Evolutionary conservation across 805 yeast genomes (phyloP).

Genomic region (Kuraishia ogatae): DNA sequence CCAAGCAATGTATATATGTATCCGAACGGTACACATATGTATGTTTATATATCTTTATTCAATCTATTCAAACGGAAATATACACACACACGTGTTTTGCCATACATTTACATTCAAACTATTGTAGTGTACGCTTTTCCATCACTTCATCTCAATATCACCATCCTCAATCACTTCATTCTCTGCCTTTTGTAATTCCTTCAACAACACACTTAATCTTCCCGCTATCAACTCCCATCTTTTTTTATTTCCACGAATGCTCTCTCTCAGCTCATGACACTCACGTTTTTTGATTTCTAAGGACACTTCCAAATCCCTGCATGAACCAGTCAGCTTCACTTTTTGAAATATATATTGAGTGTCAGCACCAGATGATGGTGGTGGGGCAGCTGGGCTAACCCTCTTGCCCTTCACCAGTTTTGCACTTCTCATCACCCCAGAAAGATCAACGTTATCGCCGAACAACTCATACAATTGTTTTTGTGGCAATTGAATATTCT

Average conservation of each 20-base stretch:
- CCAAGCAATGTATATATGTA: no score
- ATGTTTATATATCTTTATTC: no score
- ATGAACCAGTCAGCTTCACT: neutral
- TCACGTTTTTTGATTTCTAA: conserved; percentile 1
- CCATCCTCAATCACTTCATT: neutral
- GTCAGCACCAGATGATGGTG: conserved; percentile 5
- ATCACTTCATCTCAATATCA: no score
- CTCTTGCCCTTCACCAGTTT: conserved; percentile 7
- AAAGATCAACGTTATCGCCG: conserved; percentile 16
- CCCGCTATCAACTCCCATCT: conserved; percentile 1
- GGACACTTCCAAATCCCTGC: neutral
- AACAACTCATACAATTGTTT: conserved; percentile 17
- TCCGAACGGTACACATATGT: no score
- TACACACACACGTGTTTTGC: no score
- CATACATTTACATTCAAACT: no score
- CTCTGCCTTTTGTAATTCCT: neutral
- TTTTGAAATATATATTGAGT: conserved; percentile 11
- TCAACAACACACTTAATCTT: neutral
- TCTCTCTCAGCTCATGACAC: neutral
- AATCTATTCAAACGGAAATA: no score
- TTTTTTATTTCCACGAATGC: neutral
- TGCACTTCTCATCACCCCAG: conserved; percentile 15
- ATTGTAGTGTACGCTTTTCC: no score
- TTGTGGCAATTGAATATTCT: conserved; percentile 13
- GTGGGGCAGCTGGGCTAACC: neutral